Evolutionary conservation across 257 asterid genomes (phyloP).

Genomic region (Plantago ovata): DNA sequence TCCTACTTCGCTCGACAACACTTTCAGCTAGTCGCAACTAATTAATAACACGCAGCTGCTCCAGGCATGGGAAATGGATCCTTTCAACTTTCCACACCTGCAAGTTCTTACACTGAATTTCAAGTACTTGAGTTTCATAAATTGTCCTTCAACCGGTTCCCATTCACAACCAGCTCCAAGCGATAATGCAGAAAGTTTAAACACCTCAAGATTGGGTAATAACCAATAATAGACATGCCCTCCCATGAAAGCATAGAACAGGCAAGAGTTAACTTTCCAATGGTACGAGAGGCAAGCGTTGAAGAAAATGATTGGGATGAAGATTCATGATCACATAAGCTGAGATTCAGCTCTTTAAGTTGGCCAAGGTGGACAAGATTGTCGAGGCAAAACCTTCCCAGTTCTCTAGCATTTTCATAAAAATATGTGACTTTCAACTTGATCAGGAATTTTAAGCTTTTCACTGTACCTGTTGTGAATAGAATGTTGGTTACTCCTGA

Average conservation of each 20-base stretch:
- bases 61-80: constrained; percentile 7
- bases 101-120: background rate
- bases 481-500: background rate
- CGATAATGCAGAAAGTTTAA: background rate
- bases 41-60: background rate
- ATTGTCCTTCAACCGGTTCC: constrained; percentile 13
- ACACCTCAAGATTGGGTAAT: constrained; percentile 16
- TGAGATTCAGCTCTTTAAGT: constrained; percentile 18
- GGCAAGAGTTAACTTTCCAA: constrained; percentile 11
- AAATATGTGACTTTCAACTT: too few relatives aligned
- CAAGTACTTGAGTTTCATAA: background rate
- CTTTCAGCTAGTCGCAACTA: constrained; percentile 7
- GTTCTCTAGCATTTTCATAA: too few relatives aligned
- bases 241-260: constrained; percentile 9
- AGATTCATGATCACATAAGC: background rate
- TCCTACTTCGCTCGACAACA: constrained; percentile 5
- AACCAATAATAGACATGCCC: constrained; percentile 2
- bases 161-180: background rate
- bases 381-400: constrained; percentile 3
- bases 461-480: background rate
- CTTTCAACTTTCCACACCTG: too few relatives aligned
- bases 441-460: too few relatives aligned
- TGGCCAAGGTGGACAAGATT: constrained; percentile 11
- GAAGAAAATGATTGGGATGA: background rate
- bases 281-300: background rate